Evolutionary conservation across 176 grass and related monocot genomes (phyloP), one percentile per base, ranked within the genome.

Genomic region (Eleusine indica): DNA sequence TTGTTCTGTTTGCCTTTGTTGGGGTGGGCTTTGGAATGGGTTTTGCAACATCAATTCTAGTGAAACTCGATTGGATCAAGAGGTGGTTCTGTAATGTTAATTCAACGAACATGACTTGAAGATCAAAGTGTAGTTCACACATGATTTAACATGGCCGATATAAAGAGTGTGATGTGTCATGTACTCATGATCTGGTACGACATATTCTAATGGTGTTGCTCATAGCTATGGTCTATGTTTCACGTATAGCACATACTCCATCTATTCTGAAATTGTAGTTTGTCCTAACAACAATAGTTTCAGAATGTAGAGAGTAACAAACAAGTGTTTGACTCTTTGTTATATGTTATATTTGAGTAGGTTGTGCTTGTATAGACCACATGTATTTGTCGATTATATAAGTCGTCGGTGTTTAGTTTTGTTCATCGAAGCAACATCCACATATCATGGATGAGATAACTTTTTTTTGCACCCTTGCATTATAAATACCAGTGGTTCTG

Each of bases 1-100:
- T 72, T 48, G 25, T 85, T 39, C 10, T 79, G 66, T 85, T 71
- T 68, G 41, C 79, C 39, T 85, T 63, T 13, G 1, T 40, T 40
- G 83, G 83, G 5, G 30, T 41, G 30, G 83, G 53, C 18, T 78
- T 79, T 64, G 83, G 83, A 43, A 1, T 79, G 2, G 74, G 83
- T 15, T 85, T 85, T 61, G 66, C 66, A 32, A 4, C 12, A 32
- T 4, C 48, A 28, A 40, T 85, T 25, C 3, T 79, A 1, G 0
- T 67, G 7, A 67, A 53, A 84, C 37, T 7, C 3, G 13, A 21
- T 17, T 38, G 61, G 19, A 41, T 67, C 57, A 25, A n/a, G 0
- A 53, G 38, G 63, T 76, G 62, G 47, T 68, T 69, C 29, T 5
- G 9, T 39, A 56, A 11, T 68, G 8, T 13, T 14, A 68, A 77